phyloP scores from a whole-genome alignment of 2,329 filamentous ascomycete species.

The Blastomyces percursus region DNA sequence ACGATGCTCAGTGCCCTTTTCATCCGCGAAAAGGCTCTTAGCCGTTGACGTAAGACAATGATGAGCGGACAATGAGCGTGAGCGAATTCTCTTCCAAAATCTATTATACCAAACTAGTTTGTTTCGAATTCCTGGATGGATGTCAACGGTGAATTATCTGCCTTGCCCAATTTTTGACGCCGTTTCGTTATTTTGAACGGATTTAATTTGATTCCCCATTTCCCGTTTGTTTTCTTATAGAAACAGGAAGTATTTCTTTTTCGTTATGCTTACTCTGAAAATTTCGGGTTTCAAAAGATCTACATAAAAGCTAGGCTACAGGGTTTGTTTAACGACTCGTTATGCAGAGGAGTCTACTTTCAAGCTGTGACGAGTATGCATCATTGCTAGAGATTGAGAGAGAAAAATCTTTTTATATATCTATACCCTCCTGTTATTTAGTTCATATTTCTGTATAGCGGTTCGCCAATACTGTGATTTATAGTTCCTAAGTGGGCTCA shows the following conservation, averaged over 20 bases:
- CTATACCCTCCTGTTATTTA: neutral
- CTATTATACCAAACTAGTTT: neutral
- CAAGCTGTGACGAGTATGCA: neutral
- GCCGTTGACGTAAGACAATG: slow-evolving; percentile 17
- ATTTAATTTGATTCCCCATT: neutral
- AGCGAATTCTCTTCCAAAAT: neutral
- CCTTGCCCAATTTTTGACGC: neutral
- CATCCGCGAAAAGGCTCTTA: slow-evolving; percentile 48
- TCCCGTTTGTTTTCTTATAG: neutral
- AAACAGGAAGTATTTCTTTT: neutral
- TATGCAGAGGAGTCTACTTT: neutral
- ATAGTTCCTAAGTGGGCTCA: neutral
- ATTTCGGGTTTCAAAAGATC: neutral
- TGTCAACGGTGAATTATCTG: neutral
- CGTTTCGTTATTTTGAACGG: neutral
- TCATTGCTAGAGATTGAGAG: neutral
- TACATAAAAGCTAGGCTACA: neutral
- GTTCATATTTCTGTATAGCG: neutral
- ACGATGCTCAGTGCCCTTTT: slow-evolving; percentile 39
- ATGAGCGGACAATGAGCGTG: neutral
- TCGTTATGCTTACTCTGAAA: neutral
- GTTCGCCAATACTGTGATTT: neutral
- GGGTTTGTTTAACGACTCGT: neutral
- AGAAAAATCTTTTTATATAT: neutral
- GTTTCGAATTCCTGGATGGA: neutral